Base-by-base conservation (phyloP, 1,284 basidiomycete genomes). In the Pascua sp. region DNA sequence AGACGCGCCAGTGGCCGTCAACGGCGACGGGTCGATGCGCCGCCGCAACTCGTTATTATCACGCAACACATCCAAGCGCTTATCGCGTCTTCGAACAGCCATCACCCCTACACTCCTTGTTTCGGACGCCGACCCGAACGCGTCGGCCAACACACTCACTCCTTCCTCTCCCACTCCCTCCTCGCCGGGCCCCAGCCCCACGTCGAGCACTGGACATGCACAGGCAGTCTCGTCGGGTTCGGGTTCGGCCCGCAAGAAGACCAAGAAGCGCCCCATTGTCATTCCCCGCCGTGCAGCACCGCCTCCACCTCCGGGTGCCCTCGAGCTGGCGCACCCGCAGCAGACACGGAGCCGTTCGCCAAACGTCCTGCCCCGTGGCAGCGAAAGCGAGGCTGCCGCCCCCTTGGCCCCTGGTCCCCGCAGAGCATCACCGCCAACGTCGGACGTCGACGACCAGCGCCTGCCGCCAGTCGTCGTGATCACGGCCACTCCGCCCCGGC, bases 231-330 rank as follows among this genome's bases (percentile, higher is more conserved):
- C 38, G 8, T 49, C 37, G 11, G 39, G 38, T 8, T 49, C 47
- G 42, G 42, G 11, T 36, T 15, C 12, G 43, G 38, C 36, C 24
- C 42, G 55, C 40, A 44, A 36, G 15, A 40, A 40, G 16, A 51
- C 66, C 48, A 69, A 63, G 60, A 59, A 57, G 51, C 54, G 60
- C 42, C 64, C 64, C 12, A 47, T 70, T 11, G 64, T 72, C 10
- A 62, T 73, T 16, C 69, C 70, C 16, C 56, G 66, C 18, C 63
- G 70, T 11, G 65, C 68, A 9, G 62, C 68, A 2, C 68, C 68
- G 7, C 68, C 68, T 3, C 68, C 68, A 1, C 66, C 67, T 5
- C 53, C 61, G 5, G 49, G 51, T 49, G 64, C 68, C 10, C 47
- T n/a, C 42, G 46, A 39, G 52, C 38, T 9, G 52, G 52, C 9